Evolutionary conservation across 306 rosid species (phyloP), one percentile per base, ranked within the genome.

Genomic region (Arachis stenosperma): DNA sequence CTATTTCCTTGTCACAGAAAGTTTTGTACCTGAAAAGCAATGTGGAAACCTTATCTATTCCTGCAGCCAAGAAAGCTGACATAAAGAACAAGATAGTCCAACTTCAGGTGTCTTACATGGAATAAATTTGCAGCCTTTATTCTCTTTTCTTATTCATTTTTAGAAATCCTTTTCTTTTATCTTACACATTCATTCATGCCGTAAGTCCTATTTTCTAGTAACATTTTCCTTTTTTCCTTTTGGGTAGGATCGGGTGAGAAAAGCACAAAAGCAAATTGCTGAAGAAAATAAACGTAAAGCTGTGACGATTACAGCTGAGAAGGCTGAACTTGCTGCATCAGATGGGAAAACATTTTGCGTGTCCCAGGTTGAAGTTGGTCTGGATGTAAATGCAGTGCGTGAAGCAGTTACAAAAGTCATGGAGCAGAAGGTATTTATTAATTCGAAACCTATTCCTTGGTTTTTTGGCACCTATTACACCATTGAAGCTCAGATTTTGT

Each of bases 301-400:
- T 65, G 86, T 94, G 51, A 71, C 69, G 75, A 67, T 83, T 64
- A 81, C 98, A 37, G 83, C 61, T 44, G 92, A 88, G 85, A 75
- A 82, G 72, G 99, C 97, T 41, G 95, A 89, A 36, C 76, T 72
- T 59, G 97, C 95, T 64, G 79, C 87, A 48, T 88, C 90, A 13
- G 79, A 84, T 30, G 93, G 96, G 61, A 90, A 86, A 82, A 36
- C 81, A 5, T 95, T 87, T 79, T 95, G 96, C 71, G 66, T 95
- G 74, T 87, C 96, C 78, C 81, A 65, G 9, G 96, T 95, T 55
- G 73, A 89, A 63, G 98, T 95, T 73, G 99, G 99, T 73, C 79
- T 91, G 74, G 99, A 95, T 86, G 90, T 65, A 5, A 86, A 88
- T 3, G 99, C 99, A n/a, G 97, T 95, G 64, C 98, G 99, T 12